Conservation (phyloP, 441 rosid species). For the Codiaeum variegatum region DNA sequence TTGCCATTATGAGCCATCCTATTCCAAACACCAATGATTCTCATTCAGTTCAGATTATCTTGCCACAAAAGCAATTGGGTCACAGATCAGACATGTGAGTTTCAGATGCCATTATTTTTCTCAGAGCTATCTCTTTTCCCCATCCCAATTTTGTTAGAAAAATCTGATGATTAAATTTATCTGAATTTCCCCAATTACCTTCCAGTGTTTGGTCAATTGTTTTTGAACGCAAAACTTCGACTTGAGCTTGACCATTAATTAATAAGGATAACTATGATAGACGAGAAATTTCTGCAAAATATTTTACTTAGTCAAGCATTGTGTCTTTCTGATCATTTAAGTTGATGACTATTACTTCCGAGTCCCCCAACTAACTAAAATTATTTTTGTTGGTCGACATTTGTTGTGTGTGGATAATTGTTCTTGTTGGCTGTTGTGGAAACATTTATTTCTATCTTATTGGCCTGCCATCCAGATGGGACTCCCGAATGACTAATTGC, state of each 20-base stretch:
- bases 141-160: neutral
- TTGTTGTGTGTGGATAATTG: neutral
- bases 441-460: neutral
- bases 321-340: neutral
- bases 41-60: slow-evolving; percentile 80
- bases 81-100: slow-evolving; percentile 89
- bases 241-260: neutral
- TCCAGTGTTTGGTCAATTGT: neutral
- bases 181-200: neutral
- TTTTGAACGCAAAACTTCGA: neutral
- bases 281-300: neutral
- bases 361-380: neutral
- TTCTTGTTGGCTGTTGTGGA: neutral
- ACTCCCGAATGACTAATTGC: neutral
- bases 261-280: neutral
- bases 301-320: neutral
- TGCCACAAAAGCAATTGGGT: slow-evolving; percentile 90
- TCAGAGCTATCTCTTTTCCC: neutral
- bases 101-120: neutral
- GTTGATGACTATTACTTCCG: neutral
- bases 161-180: neutral
- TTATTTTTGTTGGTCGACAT: neutral
- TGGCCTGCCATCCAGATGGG: neutral
- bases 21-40: slow-evolving; percentile 79
- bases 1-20: slow-evolving; percentile 87